Percentiles rank a stretch among this genome's conserved stretches.
Conservation (phyloP, 2,329 filamentous ascomycete genomes). For the Fusarium brevicatenulatum region DNA sequence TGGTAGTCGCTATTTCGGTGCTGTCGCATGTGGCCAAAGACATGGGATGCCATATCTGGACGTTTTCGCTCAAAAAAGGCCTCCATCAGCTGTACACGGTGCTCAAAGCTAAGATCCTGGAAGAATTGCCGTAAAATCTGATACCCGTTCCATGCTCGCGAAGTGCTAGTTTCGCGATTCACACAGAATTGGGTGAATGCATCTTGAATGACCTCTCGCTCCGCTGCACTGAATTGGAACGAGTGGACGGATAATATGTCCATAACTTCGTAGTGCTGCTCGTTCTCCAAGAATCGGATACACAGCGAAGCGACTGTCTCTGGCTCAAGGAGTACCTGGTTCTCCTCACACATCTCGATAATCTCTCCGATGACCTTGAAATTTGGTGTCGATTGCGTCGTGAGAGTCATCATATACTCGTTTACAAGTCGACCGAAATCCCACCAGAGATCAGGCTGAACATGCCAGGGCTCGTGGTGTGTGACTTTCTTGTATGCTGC, state of each 20-base stretch:
- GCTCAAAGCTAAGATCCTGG: constrained; percentile 70
- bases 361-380: constrained; percentile 79
- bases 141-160: constrained; percentile 73
- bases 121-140: constrained; percentile 73
- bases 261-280: constrained; percentile 81
- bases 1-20: constrained; percentile 71
- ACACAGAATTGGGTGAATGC: constrained; percentile 75
- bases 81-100: constrained; percentile 80
- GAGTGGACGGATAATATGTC: constrained; percentile 83
- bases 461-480: constrained; percentile 50
- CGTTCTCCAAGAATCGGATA: constrained; percentile 76
- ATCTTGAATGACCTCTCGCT: constrained; percentile 73
- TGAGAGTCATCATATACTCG: constrained; percentile 76
- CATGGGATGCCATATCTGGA: constrained; percentile 84
- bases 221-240: constrained; percentile 74
- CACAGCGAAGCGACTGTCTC: constrained; percentile 80
- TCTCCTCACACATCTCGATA: constrained; percentile 76
- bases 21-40: constrained; percentile 95
- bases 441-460: constrained; percentile 54
- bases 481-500: constrained; percentile 66
- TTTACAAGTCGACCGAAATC: constrained; percentile 75
- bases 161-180: constrained; percentile 69
- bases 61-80: constrained; percentile 81
- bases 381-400: constrained; percentile 66
- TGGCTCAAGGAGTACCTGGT: constrained; percentile 74